Evolutionary conservation across 176 grass and related monocot species (phyloP).

Genomic region (Oryza longistaminata): DNA sequence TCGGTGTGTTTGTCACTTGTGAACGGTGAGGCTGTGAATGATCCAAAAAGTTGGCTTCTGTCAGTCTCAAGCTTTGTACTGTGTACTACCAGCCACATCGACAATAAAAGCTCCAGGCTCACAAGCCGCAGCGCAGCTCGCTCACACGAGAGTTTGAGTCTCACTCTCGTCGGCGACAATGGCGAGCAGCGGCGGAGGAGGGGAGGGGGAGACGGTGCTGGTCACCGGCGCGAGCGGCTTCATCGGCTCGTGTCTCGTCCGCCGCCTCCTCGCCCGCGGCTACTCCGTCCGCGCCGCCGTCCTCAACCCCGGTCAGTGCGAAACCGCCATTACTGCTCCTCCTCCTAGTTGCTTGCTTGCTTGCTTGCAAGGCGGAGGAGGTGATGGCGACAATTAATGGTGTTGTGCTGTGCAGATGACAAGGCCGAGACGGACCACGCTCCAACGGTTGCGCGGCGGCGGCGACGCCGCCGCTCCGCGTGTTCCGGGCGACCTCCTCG

Average conservation of each 20-base stretch:
- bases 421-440: constrained; percentile 80
- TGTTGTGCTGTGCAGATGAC: constrained; percentile 48
- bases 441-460: too few relatives aligned
- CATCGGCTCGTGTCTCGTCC: constrained; percentile 74
- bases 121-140: too few relatives aligned
- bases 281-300: constrained; percentile 80
- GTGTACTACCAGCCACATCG: neutral
- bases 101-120: too few relatives aligned
- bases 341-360: neutral
- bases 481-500: constrained; percentile 82
- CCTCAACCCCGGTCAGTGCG: constrained; percentile 57
- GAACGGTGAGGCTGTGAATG: neutral
- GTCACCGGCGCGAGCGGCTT: constrained; percentile 92
- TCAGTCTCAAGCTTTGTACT: neutral
- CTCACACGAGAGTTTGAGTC: too few relatives aligned
- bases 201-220: constrained; percentile 46
- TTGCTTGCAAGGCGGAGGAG: neutral
- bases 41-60: neutral
- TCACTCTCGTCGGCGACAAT: neutral
- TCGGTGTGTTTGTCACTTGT: too few relatives aligned
- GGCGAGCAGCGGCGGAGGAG: neutral
- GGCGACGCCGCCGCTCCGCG: constrained; percentile 49
- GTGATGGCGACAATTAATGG: neutral
- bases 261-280: constrained; percentile 67
- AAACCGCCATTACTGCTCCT: neutral